Evolutionary conservation across 495 filamentous ascomycete genomes (phyloP), one percentile per base, ranked within the genome.

Genomic region (Chaetomium fimeti): DNA sequence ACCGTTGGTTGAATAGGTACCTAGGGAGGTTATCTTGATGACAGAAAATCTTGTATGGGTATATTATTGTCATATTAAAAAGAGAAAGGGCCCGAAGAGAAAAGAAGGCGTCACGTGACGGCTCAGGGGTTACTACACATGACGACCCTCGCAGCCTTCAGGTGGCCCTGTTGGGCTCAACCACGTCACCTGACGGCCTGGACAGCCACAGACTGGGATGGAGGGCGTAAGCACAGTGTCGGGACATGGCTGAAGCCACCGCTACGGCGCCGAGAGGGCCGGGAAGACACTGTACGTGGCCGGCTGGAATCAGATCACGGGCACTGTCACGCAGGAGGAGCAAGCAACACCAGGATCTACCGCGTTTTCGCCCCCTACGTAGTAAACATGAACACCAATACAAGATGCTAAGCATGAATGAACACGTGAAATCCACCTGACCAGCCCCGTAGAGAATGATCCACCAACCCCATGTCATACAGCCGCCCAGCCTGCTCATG

Each of bases 51-150:
- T 1, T 24, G 24, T n/a, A 49, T n/a, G 2, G n/a, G 2, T 27
- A 27, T 24, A 15, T 58, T 36, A n/a, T 3, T 27, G 22, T 28
- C 29, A 22, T 52, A 12, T 52, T 25, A 3, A 51, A 32, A 57
- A 24, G 18, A 42, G 18, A 4, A 16, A 5, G 25, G 18, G 27
- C 2, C 18, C 5, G 8, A 9, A n/a, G 4, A 38, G 13, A 27
- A 25, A 12, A 43, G 38, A 25, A 22, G 52, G 24, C 42, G 16
- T 55, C 71, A 69, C 36, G 73, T 66, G 48, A 52, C 24, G 22
- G 24, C 9, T 52, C 48, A 52, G 48, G 48, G 48, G 48, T 25
- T 52, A 2, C n/a, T 24, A 20, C 48, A 27, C 48, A 27, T 27
- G 18, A 47, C 48, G 16, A 52, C n/a, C 16, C 27, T 20, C 52